phyloP scores from a whole-genome alignment of 164 flowering plant genomes.

The Liquidambar formosana region DNA sequence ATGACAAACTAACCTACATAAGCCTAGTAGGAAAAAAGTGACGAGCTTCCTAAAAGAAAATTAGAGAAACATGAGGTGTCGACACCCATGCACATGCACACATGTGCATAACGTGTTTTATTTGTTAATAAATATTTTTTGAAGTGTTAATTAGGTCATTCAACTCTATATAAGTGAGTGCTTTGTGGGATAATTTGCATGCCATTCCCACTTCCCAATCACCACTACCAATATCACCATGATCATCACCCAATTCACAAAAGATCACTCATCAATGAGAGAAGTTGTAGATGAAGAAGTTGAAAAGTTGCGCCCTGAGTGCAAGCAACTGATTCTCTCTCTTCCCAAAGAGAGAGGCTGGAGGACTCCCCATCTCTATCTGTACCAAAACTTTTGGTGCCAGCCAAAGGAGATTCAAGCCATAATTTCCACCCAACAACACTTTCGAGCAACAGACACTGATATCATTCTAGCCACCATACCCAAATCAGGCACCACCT shows the following conservation, averaged over 20 bases:
- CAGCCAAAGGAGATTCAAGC: constrained; percentile 27
- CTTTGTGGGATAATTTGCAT: neutral
- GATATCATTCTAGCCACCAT: constrained; percentile 22
- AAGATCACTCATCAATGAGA: neutral
- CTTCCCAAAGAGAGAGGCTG: constrained; percentile 35
- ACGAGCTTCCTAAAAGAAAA: no score
- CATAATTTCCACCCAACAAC: constrained; percentile 15
- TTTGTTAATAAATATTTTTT: no score
- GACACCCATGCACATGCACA: no score
- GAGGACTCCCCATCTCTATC: constrained; percentile 20
- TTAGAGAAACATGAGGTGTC: no score
- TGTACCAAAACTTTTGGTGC: constrained; percentile 34
- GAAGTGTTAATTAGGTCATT: no score
- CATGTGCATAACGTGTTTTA: no score
- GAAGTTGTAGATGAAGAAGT: neutral
- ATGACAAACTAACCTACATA: no score
- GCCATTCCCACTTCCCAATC: neutral
- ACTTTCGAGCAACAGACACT: constrained; percentile 21
- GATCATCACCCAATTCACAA: neutral
- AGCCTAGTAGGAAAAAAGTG: no score
- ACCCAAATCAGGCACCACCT: constrained; percentile 43
- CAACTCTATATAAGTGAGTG: neutral
- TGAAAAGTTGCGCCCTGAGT: constrained; percentile 8
- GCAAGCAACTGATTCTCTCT: constrained; percentile 17
- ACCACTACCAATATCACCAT: neutral